Evolutionary conservation across 768 basidiomycete species (phyloP).

Genomic region (Leccinum boreale): DNA sequence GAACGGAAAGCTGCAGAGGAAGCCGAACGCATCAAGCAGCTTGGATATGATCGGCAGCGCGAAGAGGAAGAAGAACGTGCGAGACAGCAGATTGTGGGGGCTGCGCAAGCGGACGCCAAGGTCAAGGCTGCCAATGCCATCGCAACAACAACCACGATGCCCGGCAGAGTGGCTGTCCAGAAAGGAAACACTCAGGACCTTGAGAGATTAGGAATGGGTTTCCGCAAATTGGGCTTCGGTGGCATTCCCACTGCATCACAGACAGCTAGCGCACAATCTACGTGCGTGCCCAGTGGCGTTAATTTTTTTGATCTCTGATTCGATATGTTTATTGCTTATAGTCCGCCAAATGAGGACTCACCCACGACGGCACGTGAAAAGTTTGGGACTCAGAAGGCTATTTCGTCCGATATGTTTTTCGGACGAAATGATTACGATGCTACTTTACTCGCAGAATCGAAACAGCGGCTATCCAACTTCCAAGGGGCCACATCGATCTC

Average conservation of each 20-base stretch:
- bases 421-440: slow-evolving; percentile 87
- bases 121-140: slow-evolving; percentile 26
- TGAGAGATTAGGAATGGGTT: slow-evolving; percentile 62
- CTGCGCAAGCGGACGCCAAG: slow-evolving; percentile 29
- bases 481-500: slow-evolving; percentile 91
- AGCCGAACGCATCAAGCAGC: slow-evolving; percentile 85
- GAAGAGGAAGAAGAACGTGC: slow-evolving; percentile 83
- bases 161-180: slow-evolving; percentile 30
- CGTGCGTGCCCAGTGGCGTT: slow-evolving; percentile 22
- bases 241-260: slow-evolving; percentile 65
- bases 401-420: slow-evolving; percentile 98
- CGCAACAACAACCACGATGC: slow-evolving; percentile 22
- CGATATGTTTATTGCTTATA: slow-evolving; percentile 8
- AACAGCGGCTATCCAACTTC: slow-evolving; percentile 78
- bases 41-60: slow-evolving; percentile 84
- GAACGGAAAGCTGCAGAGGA: slow-evolving; percentile 89
- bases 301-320: background rate
- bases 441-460: slow-evolving; percentile 65
- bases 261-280: slow-evolving; percentile 45
- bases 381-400: slow-evolving; percentile 90
- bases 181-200: slow-evolving; percentile 47
- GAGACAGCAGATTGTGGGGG: slow-evolving; percentile 56
- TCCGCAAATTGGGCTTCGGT: slow-evolving; percentile 82
- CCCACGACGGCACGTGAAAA: slow-evolving; percentile 84
- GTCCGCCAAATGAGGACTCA: slow-evolving; percentile 47